These are phyloP conservation scores for Chrysanthemum lavandulifolium DNA, from an alignment of 129 eudicot genomes.

Conservation along the genomic window DNA sequence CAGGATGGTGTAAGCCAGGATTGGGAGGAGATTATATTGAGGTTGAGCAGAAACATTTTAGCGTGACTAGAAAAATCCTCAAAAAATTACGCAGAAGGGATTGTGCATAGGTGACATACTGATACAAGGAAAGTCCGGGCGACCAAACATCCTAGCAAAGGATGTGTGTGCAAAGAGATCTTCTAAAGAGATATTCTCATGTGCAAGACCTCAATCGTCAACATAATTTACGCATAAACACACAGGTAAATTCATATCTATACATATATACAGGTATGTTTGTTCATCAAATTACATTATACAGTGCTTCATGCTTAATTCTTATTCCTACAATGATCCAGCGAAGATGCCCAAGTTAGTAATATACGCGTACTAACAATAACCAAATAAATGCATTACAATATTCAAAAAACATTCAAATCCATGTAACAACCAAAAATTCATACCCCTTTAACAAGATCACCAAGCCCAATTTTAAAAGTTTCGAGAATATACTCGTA, in stretches of 20 bases:
- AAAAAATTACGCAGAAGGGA: no score
- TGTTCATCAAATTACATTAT: neutral
- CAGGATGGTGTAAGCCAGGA: no score
- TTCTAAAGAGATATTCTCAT: neutral
- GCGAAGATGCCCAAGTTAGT: no score
- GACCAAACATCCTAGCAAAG: neutral
- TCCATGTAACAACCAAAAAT: neutral
- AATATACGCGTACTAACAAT: neutral
- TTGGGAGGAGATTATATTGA: no score
- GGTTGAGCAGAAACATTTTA: no score
- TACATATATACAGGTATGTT: neutral
- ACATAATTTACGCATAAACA: neutral
- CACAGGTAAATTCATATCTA: neutral
- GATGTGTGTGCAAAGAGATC: neutral
- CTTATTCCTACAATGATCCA: conserved; percentile 13
- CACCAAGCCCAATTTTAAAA: conserved; percentile 78
- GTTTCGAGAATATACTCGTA: conserved; percentile 52
- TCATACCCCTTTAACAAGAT: conserved; percentile 76
- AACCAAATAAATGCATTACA: neutral
- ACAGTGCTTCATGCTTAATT: neutral
- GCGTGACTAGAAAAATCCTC: no score
- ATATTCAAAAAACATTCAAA: neutral
- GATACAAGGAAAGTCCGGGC: no score
- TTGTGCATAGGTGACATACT: no score
- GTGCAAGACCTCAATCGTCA: conserved; percentile 9